These are phyloP conservation scores for Gossypium australe DNA, from an alignment of 345 rosid species.

Conservation along the genomic window DNA sequence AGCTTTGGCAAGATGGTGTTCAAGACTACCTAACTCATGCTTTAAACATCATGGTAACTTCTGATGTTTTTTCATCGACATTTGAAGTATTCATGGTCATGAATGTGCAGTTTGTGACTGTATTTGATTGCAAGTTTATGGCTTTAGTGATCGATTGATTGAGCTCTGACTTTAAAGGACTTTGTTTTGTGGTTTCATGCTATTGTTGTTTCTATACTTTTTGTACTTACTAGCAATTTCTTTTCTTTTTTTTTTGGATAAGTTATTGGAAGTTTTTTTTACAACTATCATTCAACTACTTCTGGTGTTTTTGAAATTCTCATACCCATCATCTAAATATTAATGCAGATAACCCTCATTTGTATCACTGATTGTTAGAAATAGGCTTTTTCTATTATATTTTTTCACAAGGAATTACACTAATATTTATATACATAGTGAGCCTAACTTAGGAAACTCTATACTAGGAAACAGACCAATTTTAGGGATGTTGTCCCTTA, in stretches of 20 bases:
- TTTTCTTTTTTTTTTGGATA: not conserved
- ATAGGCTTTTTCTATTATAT: too few relatives aligned
- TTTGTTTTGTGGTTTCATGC: not conserved
- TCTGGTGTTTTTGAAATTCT: not conserved
- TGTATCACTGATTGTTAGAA: not conserved
- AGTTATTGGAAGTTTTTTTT: not conserved
- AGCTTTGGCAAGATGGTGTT: slow-evolving; percentile 96
- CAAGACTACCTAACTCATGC: slow-evolving; percentile 75
- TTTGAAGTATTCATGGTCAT: not conserved
- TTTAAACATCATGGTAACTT: slow-evolving; percentile 60
- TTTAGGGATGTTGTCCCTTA: too few relatives aligned
- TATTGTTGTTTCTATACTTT: not conserved
- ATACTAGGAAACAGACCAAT: too few relatives aligned
- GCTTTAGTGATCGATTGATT: not conserved
- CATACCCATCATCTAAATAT: not conserved
- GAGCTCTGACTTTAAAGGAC: not conserved
- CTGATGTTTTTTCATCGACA: not conserved
- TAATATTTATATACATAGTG: too few relatives aligned
- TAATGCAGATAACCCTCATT: not conserved
- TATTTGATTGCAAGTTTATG: not conserved
- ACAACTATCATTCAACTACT: not conserved
- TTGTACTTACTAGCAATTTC: not conserved
- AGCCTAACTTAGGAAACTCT: too few relatives aligned
- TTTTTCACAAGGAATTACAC: too few relatives aligned
- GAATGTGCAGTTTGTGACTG: not conserved